Evolutionary conservation across 805 yeast species (phyloP).

Genomic region (Saturnispora sanitii): DNA sequence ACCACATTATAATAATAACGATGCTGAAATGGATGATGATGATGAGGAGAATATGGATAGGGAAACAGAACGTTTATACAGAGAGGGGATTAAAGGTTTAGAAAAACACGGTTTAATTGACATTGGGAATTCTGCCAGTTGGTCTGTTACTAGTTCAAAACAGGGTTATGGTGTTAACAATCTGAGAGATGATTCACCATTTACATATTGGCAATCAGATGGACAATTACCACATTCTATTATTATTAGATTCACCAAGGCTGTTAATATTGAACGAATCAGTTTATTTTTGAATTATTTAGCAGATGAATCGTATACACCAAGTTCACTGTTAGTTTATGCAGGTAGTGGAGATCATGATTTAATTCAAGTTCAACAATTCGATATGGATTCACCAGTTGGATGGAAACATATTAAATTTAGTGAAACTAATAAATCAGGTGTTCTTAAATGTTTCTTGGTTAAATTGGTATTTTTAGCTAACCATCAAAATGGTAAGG

Average conservation of each 20-base stretch:
- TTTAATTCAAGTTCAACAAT: slow-evolving; percentile 51
- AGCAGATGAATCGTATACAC: slow-evolving; percentile 89
- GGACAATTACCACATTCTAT: slow-evolving; percentile 82
- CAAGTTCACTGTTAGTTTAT: slow-evolving; percentile 50
- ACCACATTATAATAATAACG: no score
- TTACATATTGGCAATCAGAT: slow-evolving; percentile 88
- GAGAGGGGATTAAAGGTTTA: slow-evolving; percentile 40
- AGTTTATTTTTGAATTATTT: slow-evolving; percentile 61
- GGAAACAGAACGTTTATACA: slow-evolving; percentile 12
- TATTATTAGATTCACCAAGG: slow-evolving; percentile 69
- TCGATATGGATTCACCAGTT: slow-evolving; percentile 51
- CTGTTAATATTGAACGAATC: slow-evolving; percentile 57
- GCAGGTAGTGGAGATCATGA: slow-evolving; percentile 81
- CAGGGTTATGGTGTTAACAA: slow-evolving; percentile 63
- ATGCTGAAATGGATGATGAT: neutral
- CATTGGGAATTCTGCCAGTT: slow-evolving; percentile 69
- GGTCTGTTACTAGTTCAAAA: slow-evolving; percentile 75
- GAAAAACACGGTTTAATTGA: slow-evolving; percentile 58
- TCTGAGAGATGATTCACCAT: slow-evolving; percentile 63
- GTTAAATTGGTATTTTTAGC: slow-evolving; percentile 52
- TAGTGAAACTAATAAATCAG: slow-evolving; percentile 42
- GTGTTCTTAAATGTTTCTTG: slow-evolving; percentile 55
- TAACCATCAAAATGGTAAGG: slow-evolving; percentile 94
- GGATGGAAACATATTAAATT: slow-evolving; percentile 73
- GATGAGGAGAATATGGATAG: neutral